phyloP scores from a whole-genome alignment of 192 early-diverging fungal species.

The Coemansia sp. region DNA sequence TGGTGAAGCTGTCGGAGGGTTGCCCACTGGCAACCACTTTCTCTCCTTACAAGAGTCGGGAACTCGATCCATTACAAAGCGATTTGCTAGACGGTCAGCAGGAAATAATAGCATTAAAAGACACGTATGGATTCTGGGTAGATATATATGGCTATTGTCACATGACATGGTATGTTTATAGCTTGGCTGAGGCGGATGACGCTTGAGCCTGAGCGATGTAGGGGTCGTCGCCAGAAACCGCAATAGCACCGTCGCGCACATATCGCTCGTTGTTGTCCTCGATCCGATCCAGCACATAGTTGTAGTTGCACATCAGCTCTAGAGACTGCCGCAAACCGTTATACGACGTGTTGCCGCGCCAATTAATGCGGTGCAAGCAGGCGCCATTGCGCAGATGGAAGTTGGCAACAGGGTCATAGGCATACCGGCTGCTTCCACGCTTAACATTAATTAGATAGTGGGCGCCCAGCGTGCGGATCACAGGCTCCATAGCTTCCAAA shows the following conservation, averaged over 20 bases:
- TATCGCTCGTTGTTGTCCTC: constrained; percentile 83
- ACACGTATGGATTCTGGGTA: too few relatives aligned
- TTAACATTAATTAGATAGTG: constrained; percentile 43
- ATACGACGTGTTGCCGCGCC: constrained; percentile 80
- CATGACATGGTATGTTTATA: constrained; percentile 8
- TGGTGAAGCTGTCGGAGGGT: background rate
- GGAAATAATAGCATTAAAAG: too few relatives aligned
- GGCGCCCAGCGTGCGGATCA: constrained; percentile 36
- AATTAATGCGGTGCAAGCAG: constrained; percentile 81
- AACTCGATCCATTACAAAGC: background rate
- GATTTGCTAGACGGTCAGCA: too few relatives aligned
- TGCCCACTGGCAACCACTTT: constrained; percentile 30
- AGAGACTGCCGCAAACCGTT: constrained; percentile 82
- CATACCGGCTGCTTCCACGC: constrained; percentile 49
- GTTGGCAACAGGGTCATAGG: constrained; percentile 91
- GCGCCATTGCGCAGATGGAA: constrained; percentile 96
- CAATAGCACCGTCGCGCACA: constrained; percentile 62
- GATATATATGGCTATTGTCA: constrained; percentile 17
- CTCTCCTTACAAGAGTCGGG: constrained; percentile 31
- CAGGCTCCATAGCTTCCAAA: constrained; percentile 43
- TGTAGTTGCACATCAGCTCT: constrained; percentile 95
- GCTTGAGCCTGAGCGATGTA: constrained; percentile 18
- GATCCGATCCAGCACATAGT: constrained; percentile 72
- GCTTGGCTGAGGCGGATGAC: constrained; percentile 9
- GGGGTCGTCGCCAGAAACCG: constrained; percentile 42